Evolutionary conservation across 345 rosid species (phyloP).

Genomic region (Euphorbia lathyris): DNA sequence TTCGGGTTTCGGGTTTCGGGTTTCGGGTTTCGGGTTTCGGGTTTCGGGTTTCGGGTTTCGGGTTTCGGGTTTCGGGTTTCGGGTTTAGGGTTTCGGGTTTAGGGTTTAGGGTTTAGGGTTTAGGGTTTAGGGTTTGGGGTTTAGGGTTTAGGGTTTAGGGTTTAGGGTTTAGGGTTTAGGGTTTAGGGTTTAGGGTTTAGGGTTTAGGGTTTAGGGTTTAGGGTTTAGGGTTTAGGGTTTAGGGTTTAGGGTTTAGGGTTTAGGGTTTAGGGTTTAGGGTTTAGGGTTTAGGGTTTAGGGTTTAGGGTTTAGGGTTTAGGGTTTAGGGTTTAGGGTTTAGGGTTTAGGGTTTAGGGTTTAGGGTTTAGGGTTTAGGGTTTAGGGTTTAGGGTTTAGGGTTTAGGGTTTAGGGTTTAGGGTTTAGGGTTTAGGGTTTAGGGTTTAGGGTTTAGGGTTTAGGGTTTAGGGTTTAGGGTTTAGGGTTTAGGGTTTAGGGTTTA

Average conservation of each 20-base stretch:
- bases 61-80: conserved; percentile 3
- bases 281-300: conserved; percentile 5
- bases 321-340: conserved; percentile 1
- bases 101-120: conserved; percentile 5
- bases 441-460: conserved; percentile 10
- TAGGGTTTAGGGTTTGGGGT: conserved; percentile 7
- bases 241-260: conserved; percentile 15
- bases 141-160: conserved; percentile 2
- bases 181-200: conserved; percentile 15
- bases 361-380: conserved; percentile 4
- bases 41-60: conserved; percentile 1
- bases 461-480: conserved; percentile 7
- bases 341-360: conserved; percentile 1
- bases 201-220: conserved; percentile 7
- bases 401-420: conserved; percentile 8
- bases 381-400: conserved; percentile 9
- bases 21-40: neutral
- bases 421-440: conserved; percentile 12
- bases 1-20: neutral
- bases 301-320: conserved; percentile 8
- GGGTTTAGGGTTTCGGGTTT: neutral
- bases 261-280: conserved; percentile 6
- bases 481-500: conserved; percentile 5
- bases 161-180: conserved; percentile 15
- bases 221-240: conserved; percentile 15